Conservation (phyloP, 2,329 filamentous ascomycete species). For the Phoma sp. region DNA sequence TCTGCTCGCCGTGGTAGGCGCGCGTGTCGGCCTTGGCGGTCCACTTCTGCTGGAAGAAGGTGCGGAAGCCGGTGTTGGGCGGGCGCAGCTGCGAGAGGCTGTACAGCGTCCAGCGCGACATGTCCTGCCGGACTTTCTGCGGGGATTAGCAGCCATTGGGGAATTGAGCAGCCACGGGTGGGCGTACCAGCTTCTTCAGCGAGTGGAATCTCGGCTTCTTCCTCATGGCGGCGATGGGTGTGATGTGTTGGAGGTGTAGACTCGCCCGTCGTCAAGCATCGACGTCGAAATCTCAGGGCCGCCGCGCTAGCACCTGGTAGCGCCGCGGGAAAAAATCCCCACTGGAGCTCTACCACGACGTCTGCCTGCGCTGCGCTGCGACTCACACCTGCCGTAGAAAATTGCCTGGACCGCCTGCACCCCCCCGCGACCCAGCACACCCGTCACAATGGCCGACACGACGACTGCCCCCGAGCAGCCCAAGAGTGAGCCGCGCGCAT, state of each 20-base stretch:
- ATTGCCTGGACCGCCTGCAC: not conserved
- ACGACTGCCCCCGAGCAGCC: slow-evolving; percentile 20
- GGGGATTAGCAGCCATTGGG: slow-evolving; percentile 6
- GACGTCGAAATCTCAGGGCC: not conserved
- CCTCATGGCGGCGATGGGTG: slow-evolving; percentile 48
- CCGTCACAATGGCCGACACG: slow-evolving; percentile 24
- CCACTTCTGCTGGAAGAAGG: slow-evolving; percentile 99
- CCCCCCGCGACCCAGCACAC: slow-evolving; percentile 15
- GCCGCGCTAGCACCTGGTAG: not conserved
- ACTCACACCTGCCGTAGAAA: not conserved
- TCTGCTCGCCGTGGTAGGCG: slow-evolving; percentile 92
- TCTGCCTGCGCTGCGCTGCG: slow-evolving; percentile 1
- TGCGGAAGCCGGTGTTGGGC: slow-evolving; percentile 55
- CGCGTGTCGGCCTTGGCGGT: slow-evolving; percentile 81
- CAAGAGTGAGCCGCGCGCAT: slow-evolving; percentile 20
- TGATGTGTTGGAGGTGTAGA: not conserved
- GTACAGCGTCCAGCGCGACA: slow-evolving; percentile 97
- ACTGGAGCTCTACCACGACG: not conserved
- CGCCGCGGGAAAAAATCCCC: slow-evolving; percentile 1
- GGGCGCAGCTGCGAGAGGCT: slow-evolving; percentile 71
- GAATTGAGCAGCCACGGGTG: too few relatives aligned
- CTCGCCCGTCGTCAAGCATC: too few relatives aligned
- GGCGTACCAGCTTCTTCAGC: slow-evolving; percentile 67
- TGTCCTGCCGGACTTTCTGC: slow-evolving; percentile 92
- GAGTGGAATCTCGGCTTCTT: slow-evolving; percentile 67